phyloP scores from a whole-genome alignment of 1,284 basidiomycete genomes.

The Kalmanozyma brasiliensis region DNA sequence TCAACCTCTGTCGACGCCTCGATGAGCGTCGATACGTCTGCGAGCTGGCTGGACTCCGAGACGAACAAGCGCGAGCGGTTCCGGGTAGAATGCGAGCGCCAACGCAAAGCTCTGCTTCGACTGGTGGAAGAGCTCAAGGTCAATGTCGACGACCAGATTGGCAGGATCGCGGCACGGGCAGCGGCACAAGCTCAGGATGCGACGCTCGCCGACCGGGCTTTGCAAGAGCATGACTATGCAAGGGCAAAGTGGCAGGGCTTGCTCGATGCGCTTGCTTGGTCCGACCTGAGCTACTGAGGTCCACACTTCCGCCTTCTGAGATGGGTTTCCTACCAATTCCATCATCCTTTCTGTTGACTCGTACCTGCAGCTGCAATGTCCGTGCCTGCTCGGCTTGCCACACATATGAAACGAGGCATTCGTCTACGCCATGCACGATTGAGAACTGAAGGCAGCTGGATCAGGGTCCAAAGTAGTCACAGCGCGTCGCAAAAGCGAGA shows the following conservation, averaged over 20 bases:
- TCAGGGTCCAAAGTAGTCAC: constrained; percentile 4
- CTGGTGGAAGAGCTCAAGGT: constrained; percentile 39
- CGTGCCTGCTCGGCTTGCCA: too few species aligned
- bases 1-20: constrained; percentile 27
- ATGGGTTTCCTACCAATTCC: too few species aligned
- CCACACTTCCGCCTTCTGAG: background rate
- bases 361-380: too few species aligned
- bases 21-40: constrained; percentile 26
- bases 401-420: too few species aligned
- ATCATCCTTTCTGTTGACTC: too few species aligned
- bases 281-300: constrained; percentile 28
- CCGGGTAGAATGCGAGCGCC: constrained; percentile 27
- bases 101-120: constrained; percentile 25
- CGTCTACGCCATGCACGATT: too few species aligned
- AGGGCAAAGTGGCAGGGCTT: constrained; percentile 38
- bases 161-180: constrained; percentile 19
- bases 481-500: constrained; percentile 2
- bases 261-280: constrained; percentile 39
- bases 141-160: constrained; percentile 43
- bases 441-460: too few species aligned
- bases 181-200: constrained; percentile 21
- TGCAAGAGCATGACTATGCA: constrained; percentile 22
- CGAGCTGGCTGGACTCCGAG: constrained; percentile 31
- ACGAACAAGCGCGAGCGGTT: constrained; percentile 31
- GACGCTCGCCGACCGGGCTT: constrained; percentile 24